phyloP scores from a whole-genome alignment of 108 stramenopile genomes.

The Cylindrotheca closterium region DNA sequence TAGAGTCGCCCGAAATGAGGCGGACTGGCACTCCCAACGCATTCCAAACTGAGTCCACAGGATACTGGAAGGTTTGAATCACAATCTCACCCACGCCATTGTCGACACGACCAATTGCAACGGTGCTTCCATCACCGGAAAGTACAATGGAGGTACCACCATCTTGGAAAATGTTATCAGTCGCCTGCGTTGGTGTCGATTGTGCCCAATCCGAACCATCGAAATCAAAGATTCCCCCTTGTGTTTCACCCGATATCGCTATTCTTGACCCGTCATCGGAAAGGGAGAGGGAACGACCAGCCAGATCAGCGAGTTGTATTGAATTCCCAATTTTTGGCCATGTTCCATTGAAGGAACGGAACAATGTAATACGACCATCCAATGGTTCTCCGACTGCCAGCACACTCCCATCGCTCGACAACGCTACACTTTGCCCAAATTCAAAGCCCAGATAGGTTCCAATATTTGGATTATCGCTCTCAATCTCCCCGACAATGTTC shows the following conservation, averaged over 20 bases:
- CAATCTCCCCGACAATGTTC: neutral
- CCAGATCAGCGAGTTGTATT: neutral
- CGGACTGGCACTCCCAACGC: neutral
- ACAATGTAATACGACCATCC: neutral
- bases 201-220: neutral
- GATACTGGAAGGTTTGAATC: neutral
- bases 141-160: neutral
- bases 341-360: neutral
- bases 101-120: neutral
- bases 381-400: neutral
- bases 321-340: neutral
- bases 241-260: neutral
- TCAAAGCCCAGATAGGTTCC: neutral
- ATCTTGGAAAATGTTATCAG: neutral
- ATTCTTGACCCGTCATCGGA: neutral
- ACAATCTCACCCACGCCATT: too few species aligned
- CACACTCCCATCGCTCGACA: neutral
- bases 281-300: neutral
- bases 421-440: neutral
- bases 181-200: too few species aligned
- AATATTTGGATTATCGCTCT: neutral
- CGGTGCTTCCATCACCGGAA: neutral
- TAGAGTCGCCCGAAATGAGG: neutral
- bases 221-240: neutral
- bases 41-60: neutral